Percentiles rank a stretch among this genome's conserved stretches.
Evolutionary conservation across 495 filamentous ascomycete species (phyloP).

Genomic region (Penicillium antarcticum): DNA sequence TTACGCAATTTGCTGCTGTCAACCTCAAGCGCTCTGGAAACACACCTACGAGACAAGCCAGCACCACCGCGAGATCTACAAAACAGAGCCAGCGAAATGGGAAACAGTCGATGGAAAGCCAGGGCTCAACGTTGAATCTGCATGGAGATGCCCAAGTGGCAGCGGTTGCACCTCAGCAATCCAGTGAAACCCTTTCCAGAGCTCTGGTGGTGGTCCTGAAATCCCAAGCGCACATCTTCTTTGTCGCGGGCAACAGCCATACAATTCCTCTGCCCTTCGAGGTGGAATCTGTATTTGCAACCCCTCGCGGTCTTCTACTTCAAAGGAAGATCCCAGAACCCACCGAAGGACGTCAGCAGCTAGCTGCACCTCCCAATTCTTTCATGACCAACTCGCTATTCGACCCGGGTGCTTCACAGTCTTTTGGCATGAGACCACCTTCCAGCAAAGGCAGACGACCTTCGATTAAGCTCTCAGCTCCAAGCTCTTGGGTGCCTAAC

Average conservation of each 20-base stretch:
- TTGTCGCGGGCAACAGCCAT: conserved; percentile 83
- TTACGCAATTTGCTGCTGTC: conserved; percentile 72
- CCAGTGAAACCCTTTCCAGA: conserved; percentile 39
- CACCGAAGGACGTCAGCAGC: conserved; percentile 14
- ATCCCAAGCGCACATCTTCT: conserved; percentile 89
- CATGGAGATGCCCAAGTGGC: conserved; percentile 17
- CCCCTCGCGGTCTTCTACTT: conserved; percentile 76
- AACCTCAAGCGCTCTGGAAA: conserved; percentile 18
- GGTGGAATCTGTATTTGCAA: conserved; percentile 80
- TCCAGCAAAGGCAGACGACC: conserved; percentile 35
- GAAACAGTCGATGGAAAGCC: conserved; percentile 9
- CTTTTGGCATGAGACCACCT: conserved; percentile 35
- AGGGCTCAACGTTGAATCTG: conserved; percentile 22
- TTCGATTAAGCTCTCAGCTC: conserved; percentile 28
- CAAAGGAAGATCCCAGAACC: conserved; percentile 64
- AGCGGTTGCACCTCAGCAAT: conserved; percentile 13
- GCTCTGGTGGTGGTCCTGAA: conserved; percentile 90
- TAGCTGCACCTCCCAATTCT: conserved; percentile 68
- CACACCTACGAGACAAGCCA: neutral
- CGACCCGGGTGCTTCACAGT: conserved; percentile 42
- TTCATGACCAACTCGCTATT: conserved; percentile 64
- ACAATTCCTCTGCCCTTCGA: conserved; percentile 92
- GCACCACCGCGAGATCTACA: neutral
- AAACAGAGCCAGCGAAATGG: conserved; percentile 15
- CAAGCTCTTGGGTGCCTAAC: conserved; percentile 24